phyloP scores from a whole-genome alignment of 2,329 filamentous ascomycete genomes.

The Falciphora oryzae region DNA sequence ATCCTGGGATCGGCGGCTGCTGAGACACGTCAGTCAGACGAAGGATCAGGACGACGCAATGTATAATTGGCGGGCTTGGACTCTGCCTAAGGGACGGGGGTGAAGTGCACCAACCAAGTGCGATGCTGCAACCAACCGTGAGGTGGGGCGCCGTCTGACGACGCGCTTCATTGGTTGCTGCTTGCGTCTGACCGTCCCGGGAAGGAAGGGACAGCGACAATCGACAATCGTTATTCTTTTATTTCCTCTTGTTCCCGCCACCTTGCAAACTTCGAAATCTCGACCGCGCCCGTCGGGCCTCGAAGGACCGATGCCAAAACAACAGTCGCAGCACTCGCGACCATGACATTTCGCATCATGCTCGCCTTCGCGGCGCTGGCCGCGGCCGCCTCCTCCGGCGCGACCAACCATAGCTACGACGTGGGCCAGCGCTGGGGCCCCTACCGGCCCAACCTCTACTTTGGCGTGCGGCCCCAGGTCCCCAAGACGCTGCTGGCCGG shows the following conservation, averaged over 20 bases:
- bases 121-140: neutral
- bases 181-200: too few species aligned
- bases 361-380: conserved; percentile 1
- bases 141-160: neutral
- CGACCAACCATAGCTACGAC: conserved; percentile 1
- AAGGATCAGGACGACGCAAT: too few species aligned
- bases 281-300: too few species aligned
- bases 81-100: too few species aligned
- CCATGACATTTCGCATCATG: neutral
- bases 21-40: neutral
- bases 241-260: too few species aligned
- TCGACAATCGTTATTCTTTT: too few species aligned
- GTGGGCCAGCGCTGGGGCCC: conserved; percentile 61
- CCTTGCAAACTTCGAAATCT: too few species aligned
- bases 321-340: neutral
- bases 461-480: conserved; percentile 77
- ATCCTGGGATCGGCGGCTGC: neutral
- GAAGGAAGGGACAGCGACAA: too few species aligned
- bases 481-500: conserved; percentile 74
- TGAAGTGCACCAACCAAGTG: too few species aligned
- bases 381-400: neutral
- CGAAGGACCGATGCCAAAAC: too few species aligned
- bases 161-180: neutral
- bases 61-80: too few species aligned
- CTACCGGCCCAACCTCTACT: conserved; percentile 89